Conservation (phyloP, 2,329 filamentous ascomycete genomes). For the Plectosphaerella sp. region DNA sequence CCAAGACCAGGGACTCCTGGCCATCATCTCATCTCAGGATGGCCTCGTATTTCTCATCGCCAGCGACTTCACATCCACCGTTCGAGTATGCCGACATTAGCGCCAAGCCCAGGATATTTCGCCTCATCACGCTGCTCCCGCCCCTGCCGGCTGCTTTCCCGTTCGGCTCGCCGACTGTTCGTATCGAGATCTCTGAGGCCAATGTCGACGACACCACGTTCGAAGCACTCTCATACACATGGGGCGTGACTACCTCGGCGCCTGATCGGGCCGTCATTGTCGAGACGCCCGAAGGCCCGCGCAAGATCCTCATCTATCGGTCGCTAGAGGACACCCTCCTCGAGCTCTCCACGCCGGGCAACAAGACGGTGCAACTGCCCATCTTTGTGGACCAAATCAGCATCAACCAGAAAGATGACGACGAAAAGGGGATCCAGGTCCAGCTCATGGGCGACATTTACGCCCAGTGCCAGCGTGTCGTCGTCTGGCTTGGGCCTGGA, state of each 20-base stretch:
- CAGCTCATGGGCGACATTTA: slow-evolving; percentile 5
- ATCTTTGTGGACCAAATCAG: slow-evolving; percentile 1
- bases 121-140: neutral
- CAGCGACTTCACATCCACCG: too few species aligned
- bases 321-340: slow-evolving; percentile 23
- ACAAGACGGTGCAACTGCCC: neutral
- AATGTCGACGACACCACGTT: neutral
- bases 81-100: neutral
- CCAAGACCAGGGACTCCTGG: too few species aligned
- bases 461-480: neutral
- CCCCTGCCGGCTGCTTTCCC: neutral
- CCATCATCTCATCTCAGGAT: too few species aligned
- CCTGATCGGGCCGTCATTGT: slow-evolving; percentile 14
- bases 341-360: slow-evolving; percentile 6
- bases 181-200: neutral
- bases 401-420: slow-evolving; percentile 6
- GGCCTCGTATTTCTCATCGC: too few species aligned
- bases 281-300: slow-evolving; percentile 8
- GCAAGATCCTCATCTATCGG: slow-evolving; percentile 16
- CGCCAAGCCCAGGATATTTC: neutral
- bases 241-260: neutral
- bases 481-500: neutral
- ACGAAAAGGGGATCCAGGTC: slow-evolving; percentile 3
- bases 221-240: neutral
- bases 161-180: neutral